Base-by-base conservation (phyloP, 164 flowering plant species). In the Nymphaea thermarum region DNA sequence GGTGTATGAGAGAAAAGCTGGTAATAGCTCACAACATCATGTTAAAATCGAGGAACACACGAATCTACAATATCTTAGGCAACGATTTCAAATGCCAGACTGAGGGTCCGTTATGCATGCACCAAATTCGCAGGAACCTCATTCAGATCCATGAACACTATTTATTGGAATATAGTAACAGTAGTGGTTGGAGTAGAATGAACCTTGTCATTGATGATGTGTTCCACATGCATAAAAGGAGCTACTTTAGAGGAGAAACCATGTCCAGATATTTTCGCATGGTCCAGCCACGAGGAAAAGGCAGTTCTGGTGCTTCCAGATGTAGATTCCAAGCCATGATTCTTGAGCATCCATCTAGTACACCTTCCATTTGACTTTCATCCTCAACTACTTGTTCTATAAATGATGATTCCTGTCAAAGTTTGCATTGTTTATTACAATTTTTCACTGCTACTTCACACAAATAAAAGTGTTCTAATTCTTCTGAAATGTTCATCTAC, bases 331-430 rank as follows among this genome's bases (percentile, higher is more conserved):
- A 93, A 73, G 82, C 87, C 89, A 85, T 78, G 66, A 89, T 65
- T 66, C 73, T 82, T 6, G 85, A 84, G 80, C 86, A 84, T 63
- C 75, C 74, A 44, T 72, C 60, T n/a, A 69, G 78, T 64, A 87
- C 68, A 65, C 97, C 85, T 78, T 91, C 97, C 96, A 93, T 93
- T 80, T 91, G 91, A 70, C 83, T 86, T 81, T 93, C 98, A 77
- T 91, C 97, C 80, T 93, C 97, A 64, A 93, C 94, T 65, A 93
- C 43, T 78, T 89, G 91, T 72, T 87, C 89, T 43, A 93, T 77
- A 68, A 93, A 89, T 55, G 82, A 62, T 67, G 84, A 85, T 44
- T 62, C 96, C 98, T 93, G 84, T 68, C 47, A 47, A 47, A 12
- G 12, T 7, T 47, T 47, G 3, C 55, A 47, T 25, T 25, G 36